Conservation (phyloP, 495 filamentous ascomycete genomes). For the Penicillium manginii region DNA sequence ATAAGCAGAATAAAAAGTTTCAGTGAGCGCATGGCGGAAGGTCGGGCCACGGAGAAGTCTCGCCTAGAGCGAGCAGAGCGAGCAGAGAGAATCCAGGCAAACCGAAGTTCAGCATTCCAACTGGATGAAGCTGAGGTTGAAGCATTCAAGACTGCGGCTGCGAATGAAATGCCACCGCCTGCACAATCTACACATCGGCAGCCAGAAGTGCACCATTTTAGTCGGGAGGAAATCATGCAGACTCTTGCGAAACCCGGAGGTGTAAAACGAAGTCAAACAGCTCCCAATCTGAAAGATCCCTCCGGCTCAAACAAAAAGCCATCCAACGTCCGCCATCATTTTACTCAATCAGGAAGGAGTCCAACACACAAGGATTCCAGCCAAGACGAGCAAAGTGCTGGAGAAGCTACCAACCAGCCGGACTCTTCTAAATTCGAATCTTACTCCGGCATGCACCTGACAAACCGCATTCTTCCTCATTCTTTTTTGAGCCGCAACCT, state of each 20-base stretch:
- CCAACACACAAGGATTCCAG: background rate
- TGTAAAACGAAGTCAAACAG: conserved; percentile 57
- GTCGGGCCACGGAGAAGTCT: conserved; percentile 51
- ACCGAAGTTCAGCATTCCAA: conserved; percentile 74
- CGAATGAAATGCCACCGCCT: conserved; percentile 39
- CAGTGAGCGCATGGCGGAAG: conserved; percentile 82
- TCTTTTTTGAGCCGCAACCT: conserved; percentile 74
- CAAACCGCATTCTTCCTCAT: conserved; percentile 85
- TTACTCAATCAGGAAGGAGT: background rate
- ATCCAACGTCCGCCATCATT: background rate
- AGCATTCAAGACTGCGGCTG: conserved; percentile 63
- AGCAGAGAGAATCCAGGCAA: conserved; percentile 56
- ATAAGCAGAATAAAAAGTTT: conserved; percentile 68
- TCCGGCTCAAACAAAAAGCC: background rate
- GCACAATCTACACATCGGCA: conserved; percentile 48
- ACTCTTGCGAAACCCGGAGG: conserved; percentile 34
- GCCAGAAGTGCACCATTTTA: conserved; percentile 55
- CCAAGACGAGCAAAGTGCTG: conserved; percentile 11
- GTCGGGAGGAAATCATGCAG: conserved; percentile 66
- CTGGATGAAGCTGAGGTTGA: conserved; percentile 68
- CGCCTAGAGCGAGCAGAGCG: conserved; percentile 58
- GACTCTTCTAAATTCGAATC: conserved; percentile 71
- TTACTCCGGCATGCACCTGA: conserved; percentile 83
- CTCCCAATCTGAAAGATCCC: conserved; percentile 45
- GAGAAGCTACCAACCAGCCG: conserved; percentile 24